Evolutionary conservation across 1,139 yeast genomes (phyloP), one percentile per base, ranked within the genome.

Genomic region (Geotrichum histeridarum): DNA sequence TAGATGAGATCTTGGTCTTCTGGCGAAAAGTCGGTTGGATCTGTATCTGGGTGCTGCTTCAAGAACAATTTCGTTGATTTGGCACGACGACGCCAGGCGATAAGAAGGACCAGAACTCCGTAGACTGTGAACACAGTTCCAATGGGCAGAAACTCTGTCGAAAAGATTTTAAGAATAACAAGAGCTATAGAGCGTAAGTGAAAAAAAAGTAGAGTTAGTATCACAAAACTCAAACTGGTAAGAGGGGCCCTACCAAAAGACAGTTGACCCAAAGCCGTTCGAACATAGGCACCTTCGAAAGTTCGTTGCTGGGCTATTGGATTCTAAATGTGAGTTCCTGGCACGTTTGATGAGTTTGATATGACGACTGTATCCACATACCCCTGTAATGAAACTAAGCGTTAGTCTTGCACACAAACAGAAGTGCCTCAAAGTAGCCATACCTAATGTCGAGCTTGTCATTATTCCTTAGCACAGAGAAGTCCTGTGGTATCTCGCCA

Each of bases 271-370:
- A 73, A 56, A 3, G 76, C 76, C 0, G 77, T 71, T 35, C 77
- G 67, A 36, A 70, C 54, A 57, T 73, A 73, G 4, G 77, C 76
- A 1, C 77, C 77, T 55, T 73, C 76, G 53, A 70, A 73, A 3
- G 77, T 73, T 14, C 77, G 64, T 57, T 73, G 76, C 41, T 70
- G 66, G 0, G 76, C 77, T 53, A n/a, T 35, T 22, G 3, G 11
- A 37, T 37, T 11, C 15, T 37, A 11, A 37, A 8, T 15, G 12
- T 33, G 37, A 22, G 27, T 22, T 22, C 5, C 27, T 22, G 3
- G 27, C 27, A 22, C 27, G 27, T 22, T 22, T 22, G 27, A 22
- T 22, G 27, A 5, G 27, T 22, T 22, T 22, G 27, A 22, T 5
- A 22, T 22, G 27, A 5, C 27, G 3, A 22, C 27, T 22, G 5